Evolutionary conservation across 352 stramenopile genomes (phyloP), one percentile per base, ranked within the genome.

Genomic region (Phytophthora hibernalis): DNA sequence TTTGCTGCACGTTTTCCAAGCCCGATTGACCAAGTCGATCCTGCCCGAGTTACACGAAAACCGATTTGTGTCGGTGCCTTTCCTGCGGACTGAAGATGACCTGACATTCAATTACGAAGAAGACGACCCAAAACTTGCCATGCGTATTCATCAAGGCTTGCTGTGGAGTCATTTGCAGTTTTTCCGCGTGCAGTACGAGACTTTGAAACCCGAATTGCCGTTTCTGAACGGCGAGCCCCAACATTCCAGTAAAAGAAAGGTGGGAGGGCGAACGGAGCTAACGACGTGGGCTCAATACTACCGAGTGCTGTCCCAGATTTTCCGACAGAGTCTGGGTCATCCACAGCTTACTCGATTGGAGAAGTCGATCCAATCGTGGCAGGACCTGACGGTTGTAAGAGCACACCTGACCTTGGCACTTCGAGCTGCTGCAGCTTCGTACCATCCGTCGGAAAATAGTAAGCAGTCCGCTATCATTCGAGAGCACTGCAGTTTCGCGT

Each of bases 21-120:
- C 77, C 4, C 73, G 83, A 49, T 57, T 93, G 16, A 56, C 74
- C 0, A 74, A 79, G 21, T 77, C 70, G 8, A 81, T 90, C 37
- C 38, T 92, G 22, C 80, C 85, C 2, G 40, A 77, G n/a, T n/a
- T 88, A 15, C 72, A 83, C 20, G 83, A 93, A 61, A 81, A 75
- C 10, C 68, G 74, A 16, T 91, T 85, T 43, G 51, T 74, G 2
- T 87, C 76, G 5, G 57, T 90, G n/a, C 70, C 73, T 8, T 92
- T 93, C 48, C 48, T 93, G 12, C 76, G 71, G 0, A 74, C 61
- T 11, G 79, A 86, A 72, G 74, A 61, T 8, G 78, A 91, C 37
- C 45, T 93, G 2, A 76, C 56, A 6, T 92, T 93, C 42, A 69
- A 80, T 6, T 68, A 82, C 58, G 81, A 90, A 66, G 65, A 69